phyloP scores from a whole-genome alignment of 2,329 filamentous ascomycete species.

The Epichloe amarillans region DNA sequence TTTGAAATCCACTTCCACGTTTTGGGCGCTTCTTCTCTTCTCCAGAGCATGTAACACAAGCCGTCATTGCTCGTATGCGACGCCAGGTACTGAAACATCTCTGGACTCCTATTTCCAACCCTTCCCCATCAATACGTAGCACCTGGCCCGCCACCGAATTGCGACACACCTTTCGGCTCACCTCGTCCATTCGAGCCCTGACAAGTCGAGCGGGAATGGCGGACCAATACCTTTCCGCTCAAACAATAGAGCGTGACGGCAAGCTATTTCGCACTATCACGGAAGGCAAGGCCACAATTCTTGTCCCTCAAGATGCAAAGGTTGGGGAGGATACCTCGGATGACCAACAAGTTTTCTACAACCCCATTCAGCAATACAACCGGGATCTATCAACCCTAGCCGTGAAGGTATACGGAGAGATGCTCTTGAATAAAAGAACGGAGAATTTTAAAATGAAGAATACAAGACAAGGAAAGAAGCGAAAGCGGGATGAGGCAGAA shows the following conservation, averaged over 20 bases:
- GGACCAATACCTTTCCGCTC: conserved; percentile 7
- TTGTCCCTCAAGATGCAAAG: conserved; percentile 35
- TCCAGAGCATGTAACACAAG: neutral
- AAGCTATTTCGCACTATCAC: conserved; percentile 37
- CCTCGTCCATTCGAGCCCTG: neutral
- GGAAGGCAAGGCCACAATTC: conserved; percentile 44
- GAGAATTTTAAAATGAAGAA: conserved; percentile 23
- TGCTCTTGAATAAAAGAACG: conserved; percentile 34
- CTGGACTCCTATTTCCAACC: neutral
- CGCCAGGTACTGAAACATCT: neutral
- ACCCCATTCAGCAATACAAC: conserved; percentile 98
- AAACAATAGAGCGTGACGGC: conserved; percentile 24
- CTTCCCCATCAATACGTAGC: neutral
- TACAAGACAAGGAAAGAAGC: conserved; percentile 31
- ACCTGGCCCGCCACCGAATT: neutral
- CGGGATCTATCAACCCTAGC: conserved; percentile 86
- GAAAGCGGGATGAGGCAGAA: conserved; percentile 28
- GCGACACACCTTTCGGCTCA: conserved; percentile 2
- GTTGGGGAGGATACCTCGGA: conserved; percentile 40
- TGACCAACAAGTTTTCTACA: conserved; percentile 85
- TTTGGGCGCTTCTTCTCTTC: neutral
- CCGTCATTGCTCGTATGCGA: neutral
- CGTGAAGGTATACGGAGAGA: conserved; percentile 77
- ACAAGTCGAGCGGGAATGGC: conserved; percentile 7
- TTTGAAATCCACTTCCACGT: no score